A percentile compares a stretch with the other conserved stretches of the same genome.
Conservation (phyloP, 495 filamentous ascomycete genomes). For the Letharia lupina region DNA sequence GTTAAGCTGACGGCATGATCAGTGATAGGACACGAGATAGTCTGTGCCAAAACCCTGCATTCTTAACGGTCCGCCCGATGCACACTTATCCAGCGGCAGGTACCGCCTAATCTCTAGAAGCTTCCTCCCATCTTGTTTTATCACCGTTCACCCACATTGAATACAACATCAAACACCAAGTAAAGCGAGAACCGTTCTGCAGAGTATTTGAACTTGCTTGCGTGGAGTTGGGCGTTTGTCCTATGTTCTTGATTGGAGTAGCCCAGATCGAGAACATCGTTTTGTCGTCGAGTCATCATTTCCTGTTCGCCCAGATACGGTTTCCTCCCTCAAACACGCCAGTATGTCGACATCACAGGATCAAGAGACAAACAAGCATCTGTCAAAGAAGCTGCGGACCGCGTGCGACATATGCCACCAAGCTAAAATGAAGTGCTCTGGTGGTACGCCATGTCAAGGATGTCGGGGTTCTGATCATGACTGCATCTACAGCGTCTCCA, state of each 20-base stretch:
- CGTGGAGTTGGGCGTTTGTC: neutral
- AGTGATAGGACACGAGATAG: neutral
- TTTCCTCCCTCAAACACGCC: neutral
- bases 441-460: slow-evolving; percentile 24
- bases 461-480: slow-evolving; percentile 20
- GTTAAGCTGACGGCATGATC: slow-evolving; percentile 6
- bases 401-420: slow-evolving; percentile 29
- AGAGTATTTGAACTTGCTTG: neutral
- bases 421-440: slow-evolving; percentile 26
- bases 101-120: neutral
- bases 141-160: neutral
- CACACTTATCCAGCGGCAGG: slow-evolving; percentile 7
- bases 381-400: slow-evolving; percentile 23
- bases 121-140: neutral
- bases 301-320: neutral
- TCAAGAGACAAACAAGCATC: slow-evolving; percentile 11
- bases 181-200: neutral
- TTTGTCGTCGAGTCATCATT: neutral
- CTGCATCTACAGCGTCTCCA: slow-evolving; percentile 27
- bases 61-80: slow-evolving; percentile 3
- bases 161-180: neutral
- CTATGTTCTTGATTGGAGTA: neutral
- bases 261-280: neutral
- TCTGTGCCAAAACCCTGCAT: neutral
- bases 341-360: slow-evolving; percentile 13